Evolutionary conservation across 2,329 filamentous ascomycete species (phyloP), one percentile per base, ranked within the genome.

Genomic region (Byssochlamys sp.): DNA sequence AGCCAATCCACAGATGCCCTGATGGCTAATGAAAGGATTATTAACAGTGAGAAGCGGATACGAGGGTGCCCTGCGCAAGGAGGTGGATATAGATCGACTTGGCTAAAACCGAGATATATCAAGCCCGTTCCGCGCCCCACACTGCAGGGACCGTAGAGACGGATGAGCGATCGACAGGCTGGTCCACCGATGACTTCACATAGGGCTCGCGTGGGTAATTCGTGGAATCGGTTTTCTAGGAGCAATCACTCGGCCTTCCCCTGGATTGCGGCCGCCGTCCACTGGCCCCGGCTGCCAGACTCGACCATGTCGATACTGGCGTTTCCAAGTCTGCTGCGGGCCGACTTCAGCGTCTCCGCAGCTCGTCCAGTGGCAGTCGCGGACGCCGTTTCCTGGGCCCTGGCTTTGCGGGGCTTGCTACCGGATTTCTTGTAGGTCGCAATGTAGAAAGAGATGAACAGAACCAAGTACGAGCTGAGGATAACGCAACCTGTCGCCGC

Each of bases 371-470:
- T 57, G 33, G 62, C 57, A 19, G 60, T 58, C 24, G 61, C 50
- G 27, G 59, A 57, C 12, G 54, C 73, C 87, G 87, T 73, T 90
- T 89, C 65, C 88, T 85, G 55, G 90, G 75, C 55, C 82, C 81
- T 79, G 88, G 91, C 75, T 88, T 90, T 59, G 12, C 55, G 59
- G 33, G 35, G 14, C 14, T 59, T 55, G 4, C 24, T 62, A 19
- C 31, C 59, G 24, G 80, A 83, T 79, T 89, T 90, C 71, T 81
- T 82, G 72, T 96, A 96, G 53, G 91, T 96, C 62, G 90, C 89
- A 65, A 92, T 81, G 81, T 96, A 96, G 84, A 96, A 96, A 51
- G 86, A 89, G 77, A 96, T 92, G 84, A 96, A 96, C 64, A 96
- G 88, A 61, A 96, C 81, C 57, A 96, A 84, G 83, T 96, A 96